These are phyloP conservation scores for Austroboletus novae-zelandiae DNA, from an alignment of 1,284 basidiomycete species.

Conservation along the genomic window DNA sequence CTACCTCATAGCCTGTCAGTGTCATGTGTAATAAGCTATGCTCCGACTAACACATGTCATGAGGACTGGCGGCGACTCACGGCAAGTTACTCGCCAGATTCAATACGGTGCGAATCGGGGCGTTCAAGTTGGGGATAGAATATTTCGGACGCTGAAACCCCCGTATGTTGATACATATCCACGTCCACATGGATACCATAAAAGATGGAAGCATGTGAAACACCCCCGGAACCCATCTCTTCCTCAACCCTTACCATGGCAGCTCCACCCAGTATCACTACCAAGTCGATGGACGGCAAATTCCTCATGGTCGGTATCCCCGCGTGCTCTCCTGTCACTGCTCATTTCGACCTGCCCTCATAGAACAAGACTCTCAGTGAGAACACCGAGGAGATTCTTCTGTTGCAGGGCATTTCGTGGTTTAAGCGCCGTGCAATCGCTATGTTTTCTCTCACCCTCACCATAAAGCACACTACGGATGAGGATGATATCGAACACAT, in stretches of 20 bases:
- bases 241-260: slow-evolving; percentile 39
- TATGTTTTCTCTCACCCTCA: slow-evolving; percentile 40
- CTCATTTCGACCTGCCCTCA: slow-evolving; percentile 1
- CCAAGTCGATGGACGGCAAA: slow-evolving; percentile 42
- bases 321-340: not conserved
- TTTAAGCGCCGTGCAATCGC: slow-evolving; percentile 43
- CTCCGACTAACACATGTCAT: too few relatives aligned
- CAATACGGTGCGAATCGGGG: too few relatives aligned
- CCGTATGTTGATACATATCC: not conserved
- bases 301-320: slow-evolving; percentile 38
- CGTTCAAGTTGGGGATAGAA: too few relatives aligned
- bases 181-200: slow-evolving; percentile 3
- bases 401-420: slow-evolving; percentile 52
- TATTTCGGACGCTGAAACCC: too few relatives aligned
- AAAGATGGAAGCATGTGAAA: not conserved
- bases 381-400: slow-evolving; percentile 44
- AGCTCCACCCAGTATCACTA: slow-evolving; percentile 45
- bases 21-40: too few relatives aligned
- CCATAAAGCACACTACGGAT: slow-evolving; percentile 42
- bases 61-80: too few relatives aligned
- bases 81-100: too few relatives aligned
- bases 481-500: slow-evolving; percentile 44
- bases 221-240: not conserved
- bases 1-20: too few relatives aligned
- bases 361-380: slow-evolving; percentile 41